Conservation (phyloP, 306 rosid species). For the Pyrus betulifolia region DNA sequence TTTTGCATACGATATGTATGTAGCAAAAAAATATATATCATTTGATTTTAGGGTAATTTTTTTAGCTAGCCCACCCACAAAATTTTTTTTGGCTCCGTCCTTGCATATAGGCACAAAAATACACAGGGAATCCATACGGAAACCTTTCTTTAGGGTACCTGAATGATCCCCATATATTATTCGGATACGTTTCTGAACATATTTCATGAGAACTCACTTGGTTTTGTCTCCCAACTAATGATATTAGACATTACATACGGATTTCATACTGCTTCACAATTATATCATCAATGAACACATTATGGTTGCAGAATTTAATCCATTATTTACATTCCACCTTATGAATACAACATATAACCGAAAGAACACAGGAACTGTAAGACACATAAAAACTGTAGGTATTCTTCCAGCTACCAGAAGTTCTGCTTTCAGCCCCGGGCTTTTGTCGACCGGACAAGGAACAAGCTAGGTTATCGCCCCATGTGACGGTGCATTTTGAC, state of each 20-base stretch:
- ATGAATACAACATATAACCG: background rate
- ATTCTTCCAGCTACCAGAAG: background rate
- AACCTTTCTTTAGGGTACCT: background rate
- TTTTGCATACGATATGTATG: too few relatives aligned
- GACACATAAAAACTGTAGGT: background rate
- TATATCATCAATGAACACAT: background rate
- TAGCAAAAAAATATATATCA: too few relatives aligned
- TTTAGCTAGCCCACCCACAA: too few relatives aligned
- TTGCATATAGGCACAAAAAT: too few relatives aligned
- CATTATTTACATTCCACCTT: background rate
- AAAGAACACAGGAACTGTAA: background rate
- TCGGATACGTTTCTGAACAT: background rate
- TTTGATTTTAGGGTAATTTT: too few relatives aligned
- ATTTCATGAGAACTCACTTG: constrained; percentile 18
- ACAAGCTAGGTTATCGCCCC: background rate
- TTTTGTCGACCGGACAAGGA: background rate
- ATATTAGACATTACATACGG: background rate
- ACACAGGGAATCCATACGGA: background rate
- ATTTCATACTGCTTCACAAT: background rate
- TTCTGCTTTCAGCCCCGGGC: background rate
- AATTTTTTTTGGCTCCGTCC: too few relatives aligned
- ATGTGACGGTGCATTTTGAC: constrained; percentile 8
- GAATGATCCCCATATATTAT: background rate
- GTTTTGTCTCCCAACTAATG: constrained; percentile 4
- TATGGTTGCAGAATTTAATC: background rate